These are phyloP conservation scores for Chiua virens DNA, from an alignment of 768 basidiomycete genomes.

Conservation along the genomic window DNA sequence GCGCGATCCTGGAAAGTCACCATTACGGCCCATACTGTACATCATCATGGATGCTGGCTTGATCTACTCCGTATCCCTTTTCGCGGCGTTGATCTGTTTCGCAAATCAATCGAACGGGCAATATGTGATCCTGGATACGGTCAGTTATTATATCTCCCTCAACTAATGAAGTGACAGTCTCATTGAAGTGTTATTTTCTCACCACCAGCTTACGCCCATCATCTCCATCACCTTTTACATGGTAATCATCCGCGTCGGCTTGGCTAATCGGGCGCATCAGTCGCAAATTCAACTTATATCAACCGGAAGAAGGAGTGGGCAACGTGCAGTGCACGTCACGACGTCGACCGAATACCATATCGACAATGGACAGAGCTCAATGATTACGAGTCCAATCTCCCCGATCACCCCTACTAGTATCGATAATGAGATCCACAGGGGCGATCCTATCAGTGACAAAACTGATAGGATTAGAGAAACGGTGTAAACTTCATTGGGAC, in stretches of 20 bases:
- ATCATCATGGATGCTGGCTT: conserved; percentile 36
- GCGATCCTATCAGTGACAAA: too few relatives aligned
- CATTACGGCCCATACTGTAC: conserved; percentile 13
- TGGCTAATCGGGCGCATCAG: neutral
- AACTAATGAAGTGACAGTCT: neutral
- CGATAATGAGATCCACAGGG: too few relatives aligned
- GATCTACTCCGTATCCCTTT: conserved; percentile 34
- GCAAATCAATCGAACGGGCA: conserved; percentile 26
- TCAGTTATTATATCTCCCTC: conserved; percentile 6
- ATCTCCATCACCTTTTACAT: too few relatives aligned
- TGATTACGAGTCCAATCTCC: too few relatives aligned
- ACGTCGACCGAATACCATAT: neutral
- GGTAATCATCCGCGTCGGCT: conserved; percentile 34
- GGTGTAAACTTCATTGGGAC: too few relatives aligned
- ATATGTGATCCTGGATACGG: conserved; percentile 35
- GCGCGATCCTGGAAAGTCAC: neutral
- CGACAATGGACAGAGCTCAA: neutral
- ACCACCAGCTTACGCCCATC: conserved; percentile 24
- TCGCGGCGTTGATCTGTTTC: conserved; percentile 32
- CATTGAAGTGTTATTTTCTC: neutral
- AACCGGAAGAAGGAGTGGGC: neutral
- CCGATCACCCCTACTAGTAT: too few relatives aligned
- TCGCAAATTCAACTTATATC: too few relatives aligned
- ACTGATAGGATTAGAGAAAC: too few relatives aligned
- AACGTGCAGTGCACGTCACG: neutral